Evolutionary conservation across 2,329 filamentous ascomycete genomes (phyloP), one percentile per base, ranked within the genome.

Genomic region (Amauroascus niger): DNA sequence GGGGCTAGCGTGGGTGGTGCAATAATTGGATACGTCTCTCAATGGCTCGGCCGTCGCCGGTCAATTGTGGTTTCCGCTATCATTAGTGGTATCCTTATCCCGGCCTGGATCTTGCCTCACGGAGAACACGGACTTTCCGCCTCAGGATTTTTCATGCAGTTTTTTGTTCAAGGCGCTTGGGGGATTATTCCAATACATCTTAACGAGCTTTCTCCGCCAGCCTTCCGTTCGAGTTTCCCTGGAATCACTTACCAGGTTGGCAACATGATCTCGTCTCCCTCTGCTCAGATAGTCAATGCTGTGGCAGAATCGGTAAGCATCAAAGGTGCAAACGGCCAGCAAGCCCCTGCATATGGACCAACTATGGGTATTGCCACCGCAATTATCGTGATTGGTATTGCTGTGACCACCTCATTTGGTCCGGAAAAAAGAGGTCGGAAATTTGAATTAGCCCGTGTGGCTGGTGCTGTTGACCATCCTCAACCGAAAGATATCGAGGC

Each of bases 101-200:
- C 86, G 0, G 81, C 84, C 0, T 87, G 86, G 37, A 91, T 88
- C 65, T 87, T 90, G 64, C 67, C 68, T 0, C 58, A 61, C 1
- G 62, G 63, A 7, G 66, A 69, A 49, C 54, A 56, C 0, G 48
- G 58, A 2, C 60, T 91, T 83, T 14, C 83, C 80, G 88, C 87
- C 0, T 82, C 85, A 0, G 87, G 87, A 1, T 95, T 93, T 69
- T 93, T 94, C 68, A 78, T 91, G 71, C 86, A 88, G 65, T 87
- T 88, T 66, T 86, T 80, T 63, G 84, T 88, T 1, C 85, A 88
- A 67, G 86, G 85, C 20, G 85, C 85, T 0, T 88, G 85, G 85
- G 85, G 79, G 35, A 81, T 86, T 1, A 81, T 87, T 20, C 83
- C 83, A 9, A 83, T 84, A 58, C 81, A 84, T 59, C 71, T 84